These are phyloP conservation scores for Orbilia oligospora DNA, from an alignment of 2,329 filamentous ascomycete genomes.

Conservation along the genomic window DNA sequence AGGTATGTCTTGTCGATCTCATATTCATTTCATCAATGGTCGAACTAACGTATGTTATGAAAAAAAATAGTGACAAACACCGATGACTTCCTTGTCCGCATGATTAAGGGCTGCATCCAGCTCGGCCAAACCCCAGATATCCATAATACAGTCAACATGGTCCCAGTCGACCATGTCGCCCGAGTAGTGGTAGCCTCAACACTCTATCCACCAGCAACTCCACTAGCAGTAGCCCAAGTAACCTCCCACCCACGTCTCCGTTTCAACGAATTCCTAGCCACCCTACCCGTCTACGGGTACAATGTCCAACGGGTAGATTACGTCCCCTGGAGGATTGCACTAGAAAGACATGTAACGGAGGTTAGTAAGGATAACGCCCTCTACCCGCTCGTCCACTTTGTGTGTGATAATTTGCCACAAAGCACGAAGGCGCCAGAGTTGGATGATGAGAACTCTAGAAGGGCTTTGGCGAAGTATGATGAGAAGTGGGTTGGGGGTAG, in stretches of 20 bases:
- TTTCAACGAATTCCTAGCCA: slow-evolving; percentile 82
- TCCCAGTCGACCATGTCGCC: slow-evolving; percentile 87
- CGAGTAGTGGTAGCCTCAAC: slow-evolving; percentile 82
- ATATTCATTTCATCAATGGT: background rate
- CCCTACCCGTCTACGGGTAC: slow-evolving; percentile 81
- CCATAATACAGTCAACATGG: slow-evolving; percentile 87
- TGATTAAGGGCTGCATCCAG: slow-evolving; percentile 90
- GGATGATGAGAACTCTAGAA: slow-evolving; percentile 78
- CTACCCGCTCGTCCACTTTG: slow-evolving; percentile 82
- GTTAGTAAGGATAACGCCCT: slow-evolving; percentile 79
- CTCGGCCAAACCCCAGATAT: slow-evolving; percentile 81
- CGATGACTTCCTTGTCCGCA: slow-evolving; percentile 90
- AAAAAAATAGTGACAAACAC: slow-evolving; percentile 76
- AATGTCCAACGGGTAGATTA: slow-evolving; percentile 77
- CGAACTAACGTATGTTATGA: slow-evolving; percentile 5
- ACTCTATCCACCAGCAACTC: slow-evolving; percentile 74
- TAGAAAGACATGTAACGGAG: slow-evolving; percentile 77
- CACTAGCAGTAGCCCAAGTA: slow-evolving; percentile 78
- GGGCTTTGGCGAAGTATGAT: slow-evolving; percentile 75
- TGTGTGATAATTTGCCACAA: slow-evolving; percentile 77
- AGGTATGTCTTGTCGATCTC: slow-evolving; percentile 64
- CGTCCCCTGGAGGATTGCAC: slow-evolving; percentile 76
- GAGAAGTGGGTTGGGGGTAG: slow-evolving; percentile 72
- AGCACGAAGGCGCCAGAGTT: slow-evolving; percentile 81
- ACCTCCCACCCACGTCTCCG: slow-evolving; percentile 83